Evolutionary conservation across 768 basidiomycete genomes (phyloP).

Genomic region (Cytidiella melzeri): DNA sequence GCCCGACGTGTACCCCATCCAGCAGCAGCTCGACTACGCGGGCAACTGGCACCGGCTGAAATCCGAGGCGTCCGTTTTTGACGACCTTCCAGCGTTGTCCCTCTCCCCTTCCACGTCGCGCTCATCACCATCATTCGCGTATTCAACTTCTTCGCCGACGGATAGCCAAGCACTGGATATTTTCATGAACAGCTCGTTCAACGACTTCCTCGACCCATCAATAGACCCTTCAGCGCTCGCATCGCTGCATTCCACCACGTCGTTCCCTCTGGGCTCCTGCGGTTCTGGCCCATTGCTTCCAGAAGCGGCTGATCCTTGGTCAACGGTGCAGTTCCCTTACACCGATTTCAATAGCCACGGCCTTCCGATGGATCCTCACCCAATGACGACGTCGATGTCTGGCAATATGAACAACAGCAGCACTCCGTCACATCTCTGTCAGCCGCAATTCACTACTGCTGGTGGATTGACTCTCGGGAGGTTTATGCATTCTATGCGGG

Average conservation of each 20-base stretch:
- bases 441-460: constrained; percentile 6
- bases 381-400: constrained; percentile 5
- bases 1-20: constrained; percentile 5
- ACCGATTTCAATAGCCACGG: constrained; percentile 5
- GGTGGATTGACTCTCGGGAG: neutral
- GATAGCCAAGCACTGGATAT: constrained; percentile 12
- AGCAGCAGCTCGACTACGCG: constrained; percentile 5
- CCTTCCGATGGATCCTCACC: neutral
- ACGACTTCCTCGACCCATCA: constrained; percentile 10
- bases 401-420: constrained; percentile 3
- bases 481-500: neutral
- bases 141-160: constrained; percentile 1
- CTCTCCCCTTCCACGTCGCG: constrained; percentile 6
- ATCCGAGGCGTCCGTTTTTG: constrained; percentile 1
- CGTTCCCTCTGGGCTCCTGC: constrained; percentile 7
- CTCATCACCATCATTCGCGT: constrained; percentile 1
- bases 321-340: neutral
- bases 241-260: neutral
- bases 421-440: constrained; percentile 10
- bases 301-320: constrained; percentile 2
- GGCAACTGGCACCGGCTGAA: constrained; percentile 1
- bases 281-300: neutral
- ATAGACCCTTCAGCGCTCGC: constrained; percentile 3
- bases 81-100: constrained; percentile 5
- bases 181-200: constrained; percentile 8